Conservation (phyloP, 2,329 filamentous ascomycete species). For the Colletotrichum sp. region DNA sequence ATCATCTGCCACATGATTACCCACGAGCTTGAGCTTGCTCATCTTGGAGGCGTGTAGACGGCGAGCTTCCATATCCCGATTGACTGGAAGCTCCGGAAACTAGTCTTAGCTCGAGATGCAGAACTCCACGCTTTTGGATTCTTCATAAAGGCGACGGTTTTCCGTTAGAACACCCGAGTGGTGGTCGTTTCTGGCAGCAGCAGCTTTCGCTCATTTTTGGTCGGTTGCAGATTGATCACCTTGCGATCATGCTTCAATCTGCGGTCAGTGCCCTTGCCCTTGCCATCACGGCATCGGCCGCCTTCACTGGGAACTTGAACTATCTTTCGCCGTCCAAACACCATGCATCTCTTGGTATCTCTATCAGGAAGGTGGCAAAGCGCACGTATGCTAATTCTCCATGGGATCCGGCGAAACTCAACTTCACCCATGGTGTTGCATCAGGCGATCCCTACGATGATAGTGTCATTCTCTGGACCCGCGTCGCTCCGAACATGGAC, state of each 20-base stretch:
- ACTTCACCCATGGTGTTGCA: slow-evolving; percentile 68
- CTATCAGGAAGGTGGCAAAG: slow-evolving; percentile 65
- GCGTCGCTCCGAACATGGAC: slow-evolving; percentile 47
- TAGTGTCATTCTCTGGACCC: slow-evolving; percentile 61
- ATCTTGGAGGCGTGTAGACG: background rate
- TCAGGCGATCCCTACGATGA: slow-evolving; percentile 58
- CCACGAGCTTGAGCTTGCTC: slow-evolving; percentile 2
- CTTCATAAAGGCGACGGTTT: background rate
- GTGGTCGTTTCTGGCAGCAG: background rate
- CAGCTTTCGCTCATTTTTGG: background rate
- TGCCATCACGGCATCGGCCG: background rate
- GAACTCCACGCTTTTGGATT: background rate
- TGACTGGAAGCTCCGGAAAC: background rate
- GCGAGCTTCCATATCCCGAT: background rate
- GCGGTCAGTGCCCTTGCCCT: background rate
- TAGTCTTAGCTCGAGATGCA: background rate
- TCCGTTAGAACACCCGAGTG: background rate
- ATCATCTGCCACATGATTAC: background rate
- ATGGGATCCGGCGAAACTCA: slow-evolving; percentile 50
- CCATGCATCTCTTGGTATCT: slow-evolving; percentile 67
- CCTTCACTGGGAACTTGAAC: slow-evolving; percentile 59
- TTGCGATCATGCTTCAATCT: background rate
- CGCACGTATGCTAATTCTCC: slow-evolving; percentile 50
- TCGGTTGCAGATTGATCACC: background rate
- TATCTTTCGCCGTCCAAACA: slow-evolving; percentile 70